Conservation (phyloP, 1,284 basidiomycete species). For the Wolfiporia cocos region DNA sequence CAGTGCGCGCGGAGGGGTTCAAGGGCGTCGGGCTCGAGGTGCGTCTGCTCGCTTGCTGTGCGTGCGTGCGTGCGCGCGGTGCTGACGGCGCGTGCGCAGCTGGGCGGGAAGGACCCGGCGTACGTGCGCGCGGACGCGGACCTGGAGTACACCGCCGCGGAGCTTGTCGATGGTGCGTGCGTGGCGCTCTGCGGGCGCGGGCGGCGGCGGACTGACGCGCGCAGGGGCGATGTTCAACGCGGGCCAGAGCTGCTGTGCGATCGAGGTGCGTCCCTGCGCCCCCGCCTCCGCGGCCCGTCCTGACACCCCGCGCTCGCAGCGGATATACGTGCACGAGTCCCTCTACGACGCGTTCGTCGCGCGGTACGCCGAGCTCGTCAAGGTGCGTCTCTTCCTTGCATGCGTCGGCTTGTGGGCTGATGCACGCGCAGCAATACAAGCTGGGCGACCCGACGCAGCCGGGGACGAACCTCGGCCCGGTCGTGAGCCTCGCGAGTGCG, state of each 20-base stretch:
- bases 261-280: slow-evolving; percentile 51
- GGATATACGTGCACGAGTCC: slow-evolving; percentile 89
- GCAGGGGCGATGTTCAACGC: slow-evolving; percentile 91
- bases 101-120: slow-evolving; percentile 95
- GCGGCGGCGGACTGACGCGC: neutral
- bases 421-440: slow-evolving; percentile 61
- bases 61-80: neutral
- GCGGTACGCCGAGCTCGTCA: slow-evolving; percentile 69
- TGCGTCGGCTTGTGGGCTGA: too few species aligned
- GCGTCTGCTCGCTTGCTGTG: slow-evolving; percentile 5
- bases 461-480: slow-evolving; percentile 82
- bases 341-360: slow-evolving; percentile 80
- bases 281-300: neutral
- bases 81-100: slow-evolving; percentile 38
- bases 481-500: slow-evolving; percentile 83
- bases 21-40: slow-evolving; percentile 79
- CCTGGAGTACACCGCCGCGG: slow-evolving; percentile 74
- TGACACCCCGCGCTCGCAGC: slow-evolving; percentile 36
- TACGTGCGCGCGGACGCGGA: slow-evolving; percentile 89
- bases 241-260: slow-evolving; percentile 86
- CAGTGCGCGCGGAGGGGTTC: slow-evolving; percentile 60
- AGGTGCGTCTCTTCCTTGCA: too few species aligned
- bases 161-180: slow-evolving; percentile 81
- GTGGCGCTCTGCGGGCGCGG: too few species aligned
- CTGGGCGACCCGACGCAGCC: slow-evolving; percentile 80